Conservation (phyloP, 345 rosid genomes). For the Salix arbutifolia region DNA sequence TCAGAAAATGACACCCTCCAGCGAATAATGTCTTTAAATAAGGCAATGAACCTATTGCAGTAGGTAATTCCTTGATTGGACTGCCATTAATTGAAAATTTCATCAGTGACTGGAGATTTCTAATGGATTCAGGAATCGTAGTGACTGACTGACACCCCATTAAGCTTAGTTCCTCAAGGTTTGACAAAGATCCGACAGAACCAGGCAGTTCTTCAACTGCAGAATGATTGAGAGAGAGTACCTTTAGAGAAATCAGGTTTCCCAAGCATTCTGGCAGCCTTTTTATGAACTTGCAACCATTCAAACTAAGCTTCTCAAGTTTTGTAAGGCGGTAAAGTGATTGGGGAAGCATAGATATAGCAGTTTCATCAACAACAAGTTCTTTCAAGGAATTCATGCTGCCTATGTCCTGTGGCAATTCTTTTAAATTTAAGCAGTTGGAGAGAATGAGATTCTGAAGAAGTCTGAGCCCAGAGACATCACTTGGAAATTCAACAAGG, state of each 20-base stretch:
- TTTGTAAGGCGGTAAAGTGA: constrained; percentile 36
- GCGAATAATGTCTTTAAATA: constrained; percentile 26
- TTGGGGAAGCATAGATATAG: constrained; percentile 36
- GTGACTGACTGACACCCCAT: constrained; percentile 25
- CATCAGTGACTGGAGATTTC: constrained; percentile 35
- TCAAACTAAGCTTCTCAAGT: constrained; percentile 44
- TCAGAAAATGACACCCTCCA: constrained; percentile 23
- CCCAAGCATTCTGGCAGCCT: constrained; percentile 34
- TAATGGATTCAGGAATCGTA: constrained; percentile 34
- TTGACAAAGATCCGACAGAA: constrained; percentile 30
- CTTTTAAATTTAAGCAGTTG: constrained; percentile 30
- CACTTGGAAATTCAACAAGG: constrained; percentile 38
- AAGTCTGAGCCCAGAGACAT: constrained; percentile 37
- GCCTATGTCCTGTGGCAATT: constrained; percentile 37
- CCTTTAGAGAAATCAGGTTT: constrained; percentile 33
- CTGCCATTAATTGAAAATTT: constrained; percentile 9
- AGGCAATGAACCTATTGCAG: constrained; percentile 41
- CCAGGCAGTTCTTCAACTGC: constrained; percentile 36
- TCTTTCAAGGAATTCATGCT: constrained; percentile 44
- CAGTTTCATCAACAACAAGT: constrained; percentile 39
- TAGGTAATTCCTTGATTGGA: constrained; percentile 36
- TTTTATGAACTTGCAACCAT: constrained; percentile 23
- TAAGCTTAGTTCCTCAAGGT: constrained; percentile 41
- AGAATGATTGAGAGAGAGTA: constrained; percentile 31
- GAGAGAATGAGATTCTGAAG: constrained; percentile 42